These are phyloP conservation scores for Agrocybe pediades DNA, from an alignment of 768 basidiomycete genomes.

Conservation along the genomic window DNA sequence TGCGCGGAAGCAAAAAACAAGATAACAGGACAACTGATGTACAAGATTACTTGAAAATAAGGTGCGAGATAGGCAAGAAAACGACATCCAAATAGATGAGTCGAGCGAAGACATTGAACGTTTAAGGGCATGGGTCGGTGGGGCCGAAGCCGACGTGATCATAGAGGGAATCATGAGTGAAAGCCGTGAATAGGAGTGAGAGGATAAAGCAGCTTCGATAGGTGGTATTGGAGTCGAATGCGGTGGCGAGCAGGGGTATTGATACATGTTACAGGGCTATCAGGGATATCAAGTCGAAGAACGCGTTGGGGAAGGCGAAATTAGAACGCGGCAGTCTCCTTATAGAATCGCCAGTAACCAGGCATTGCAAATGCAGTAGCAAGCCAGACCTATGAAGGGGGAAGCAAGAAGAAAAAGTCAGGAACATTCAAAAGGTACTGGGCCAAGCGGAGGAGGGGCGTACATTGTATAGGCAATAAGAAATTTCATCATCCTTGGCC, in stretches of 20 bases:
- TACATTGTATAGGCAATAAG: constrained; percentile 28
- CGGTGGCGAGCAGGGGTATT: too few species aligned
- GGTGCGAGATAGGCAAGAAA: constrained; percentile 1
- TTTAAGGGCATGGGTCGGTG: too few species aligned
- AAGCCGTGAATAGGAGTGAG: too few species aligned
- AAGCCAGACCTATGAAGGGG: constrained; percentile 22
- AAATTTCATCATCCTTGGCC: constrained; percentile 16
- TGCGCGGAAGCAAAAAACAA: not conserved
- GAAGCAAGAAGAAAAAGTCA: not conserved
- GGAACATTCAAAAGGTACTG: not conserved
- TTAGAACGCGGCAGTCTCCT: constrained; percentile 14
- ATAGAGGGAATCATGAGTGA: too few species aligned
- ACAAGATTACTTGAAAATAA: constrained; percentile 8
- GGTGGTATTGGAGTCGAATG: too few species aligned
- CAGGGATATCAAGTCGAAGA: not conserved
- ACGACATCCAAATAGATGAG: too few species aligned
- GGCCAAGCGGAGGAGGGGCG: constrained; percentile 1
- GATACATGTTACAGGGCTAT: too few species aligned
- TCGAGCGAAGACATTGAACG: too few species aligned
- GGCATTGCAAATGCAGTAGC: constrained; percentile 19
- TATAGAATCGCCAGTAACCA: constrained; percentile 25
- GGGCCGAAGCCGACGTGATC: too few species aligned
- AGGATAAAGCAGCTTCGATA: too few species aligned
- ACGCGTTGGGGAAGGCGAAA: not conserved
- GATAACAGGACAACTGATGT: not conserved